Evolutionary conservation across 164 flowering plant species (phyloP), one percentile per base, ranked within the genome.

Genomic region (Tetracentron sinense): DNA sequence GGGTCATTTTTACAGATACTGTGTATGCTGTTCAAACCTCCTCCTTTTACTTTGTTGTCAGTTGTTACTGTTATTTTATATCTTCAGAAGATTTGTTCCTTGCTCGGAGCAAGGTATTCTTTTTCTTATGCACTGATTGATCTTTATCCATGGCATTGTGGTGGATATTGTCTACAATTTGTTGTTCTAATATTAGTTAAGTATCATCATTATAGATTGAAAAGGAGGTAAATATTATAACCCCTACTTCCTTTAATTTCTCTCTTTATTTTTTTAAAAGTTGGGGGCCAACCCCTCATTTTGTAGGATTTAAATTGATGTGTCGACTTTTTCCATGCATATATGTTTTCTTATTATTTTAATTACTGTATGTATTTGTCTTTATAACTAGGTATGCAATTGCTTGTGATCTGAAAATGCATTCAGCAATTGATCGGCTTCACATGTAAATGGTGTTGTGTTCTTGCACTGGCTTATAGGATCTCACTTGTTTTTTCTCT

Each of bases 1-100:
- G n/a, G 29, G 89, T 87, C 65, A 86, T 92, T 72, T 95, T 96
- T 51, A 92, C 98, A 0, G 98, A 92, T 53, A 92, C 96, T 16
- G 81, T 86, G 96, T 92, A 85, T 58, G 89, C 49, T 51, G 15
- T 38, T 60, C 23, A 35, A 6, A 30, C 7, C 42, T 23, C 65
- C 27, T 42, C 19, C 28, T 27, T 8, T 0, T 7, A 48, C 27
- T n/a, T n/a, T n/a, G n/a, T n/a, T n/a, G n/a, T n/a, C n/a, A n/a
- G n/a, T n/a, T n/a, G n/a, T n/a, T n/a, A n/a, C n/a, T n/a, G n/a
- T n/a, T n/a, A n/a, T n/a, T n/a, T n/a, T n/a, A n/a, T n/a, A n/a
- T n/a, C n/a, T n/a, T n/a, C n/a, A n/a, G n/a, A n/a, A n/a, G n/a
- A n/a, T n/a, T n/a, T n/a, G n/a, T n/a, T n/a, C n/a, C n/a, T n/a